Base-by-base conservation (phyloP, 495 filamentous ascomycete species). In the Neurospora sp. region DNA sequence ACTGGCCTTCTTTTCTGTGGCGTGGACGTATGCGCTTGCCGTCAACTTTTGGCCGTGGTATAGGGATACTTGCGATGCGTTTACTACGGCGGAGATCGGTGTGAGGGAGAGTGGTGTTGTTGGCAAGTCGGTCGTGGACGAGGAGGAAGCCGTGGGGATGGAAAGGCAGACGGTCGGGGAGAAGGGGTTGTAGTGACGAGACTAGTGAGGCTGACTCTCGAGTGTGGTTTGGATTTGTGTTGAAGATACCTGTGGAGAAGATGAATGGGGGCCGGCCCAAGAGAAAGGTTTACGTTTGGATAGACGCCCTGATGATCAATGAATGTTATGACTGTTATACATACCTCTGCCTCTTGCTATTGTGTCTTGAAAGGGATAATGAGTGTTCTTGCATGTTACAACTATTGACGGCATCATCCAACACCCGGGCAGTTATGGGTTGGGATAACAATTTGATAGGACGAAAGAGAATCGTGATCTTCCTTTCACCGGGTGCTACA, bases 11-110 rank as follows among this genome's bases (percentile, higher is more conserved):
- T 85, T 81, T 73, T 74, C 82, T 4, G 74, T 83, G 27, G 82
- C 83, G 4, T 83, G 83, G 81, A 77, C 78, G 39, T 81, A 81
- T 70, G 74, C 77, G 14, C 38, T 78, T 59, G 75, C 75, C n/a
- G 75, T 78, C n/a, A 92, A 92, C 76, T 90, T 91, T 73, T 82
- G 86, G 41, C 88, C 89, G 4, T 72, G 81, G 12, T 92, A 92
- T 74, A 80, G 85, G 22, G 80, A 86, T 65, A 85, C 86, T 1
- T 88, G 87, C 1, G 90, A 91, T 78, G 87, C 86, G 42, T 87
- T 91, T 71, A 83, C 84, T 3, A 84, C 80, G 38, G 83, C 87
- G 17, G 82, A 84, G 7, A 78, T 90, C 73, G 89, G 89, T 1
- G 70, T 90, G 14, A 76, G 75, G 73, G 70, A 53, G 2, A 73